Evolutionary conservation across 1,284 basidiomycete genomes (phyloP), one percentile per base, ranked within the genome.

Genomic region (Pyrrhoderma lamaoense): DNA sequence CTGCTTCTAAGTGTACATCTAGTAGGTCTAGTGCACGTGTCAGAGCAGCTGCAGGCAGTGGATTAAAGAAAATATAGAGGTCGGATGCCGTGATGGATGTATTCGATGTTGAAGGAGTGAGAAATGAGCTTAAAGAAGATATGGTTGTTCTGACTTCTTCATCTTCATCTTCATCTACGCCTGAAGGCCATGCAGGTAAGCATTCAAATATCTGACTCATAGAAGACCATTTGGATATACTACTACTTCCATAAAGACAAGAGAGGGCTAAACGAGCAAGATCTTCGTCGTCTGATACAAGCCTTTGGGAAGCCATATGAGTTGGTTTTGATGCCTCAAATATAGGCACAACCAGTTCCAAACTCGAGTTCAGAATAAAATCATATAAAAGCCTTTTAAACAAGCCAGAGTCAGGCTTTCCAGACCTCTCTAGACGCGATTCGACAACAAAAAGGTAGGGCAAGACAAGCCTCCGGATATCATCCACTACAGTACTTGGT

Each of bases 171-270:
- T 76, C 75, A 48, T 78, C 76, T 9, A 74, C 73, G 21, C 68
- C 64, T 25, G 82, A 73, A 54, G 85, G 82, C 91, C 91, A 96
- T 7, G 85, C 92, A 0, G 93, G 93, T 40, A 96, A 72, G 63
- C 92, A 96, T 64, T 97, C 93, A 64, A 97, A 96, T 52, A 96
- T 89, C 34, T 75, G 72, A 57, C 85, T 89, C 92, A 95, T 95
- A 1, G 74, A 82, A 0, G 79, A 62, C 91, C 89, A 95, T 57
- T 82, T 75, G 57, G 80, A 71, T 34, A 82, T 67, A 51, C 75
- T 76, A 56, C 82, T 74, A 60, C 78, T 89, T 9, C 91, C 91
- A 58, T 97, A 97, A n/a, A 96, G 68, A 60, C 84, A 86, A 2
- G 93, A 87, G 8, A 96, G 78, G 0, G 93, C 91, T 3, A 96